Base-by-base conservation (phyloP, 2,329 filamentous ascomycete genomes). In the Cephalotrichum gorgonifer region DNA sequence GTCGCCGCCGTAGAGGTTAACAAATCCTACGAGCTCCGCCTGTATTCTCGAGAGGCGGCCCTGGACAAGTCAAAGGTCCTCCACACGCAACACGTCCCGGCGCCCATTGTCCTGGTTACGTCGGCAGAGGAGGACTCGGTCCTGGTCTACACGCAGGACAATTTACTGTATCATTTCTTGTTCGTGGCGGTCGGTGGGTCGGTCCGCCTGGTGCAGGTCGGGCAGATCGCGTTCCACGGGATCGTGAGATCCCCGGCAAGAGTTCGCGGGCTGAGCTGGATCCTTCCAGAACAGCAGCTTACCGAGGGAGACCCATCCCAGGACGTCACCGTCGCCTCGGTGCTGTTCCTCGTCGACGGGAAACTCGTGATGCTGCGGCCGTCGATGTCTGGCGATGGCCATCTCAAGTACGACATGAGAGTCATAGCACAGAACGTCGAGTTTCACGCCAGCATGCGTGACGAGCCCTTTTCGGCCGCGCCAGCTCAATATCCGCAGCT, bases 361-460 rank as follows among this genome's bases (percentile, higher is more conserved):
- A 98, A 98, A 63, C 78, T 98, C 20, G 93, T 97, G 11, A 71
- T 97, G 33, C 75, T 98, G 44, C 88, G 94, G 55, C 91, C 93
- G 2, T 90, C 88, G 1, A 73, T 88, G 5, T 90, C 86, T 47
- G 86, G 87, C 44, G 79, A 85, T 41, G 86, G 87, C 5, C 85
- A 89, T 56, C 74, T 96, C 47, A 97, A 96, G 69, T 98, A 98
- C 61, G 91, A 97, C 61, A 98, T 98, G 93, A 85, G 90, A 9
- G 85, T 97, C 51, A 85, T 98, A 60, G 89, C 90, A 12, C 88
- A 96, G 58, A 94, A 95, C 58, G 89, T 97, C 38, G 93, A 98
- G 63, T 97, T 93, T 59, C 96, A 95, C 62, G 84, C 85, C 48
- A 81, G 93, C 57, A 94, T 94, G 81, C 83, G 90, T 54, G 93